Evolutionary conservation across 129 eudicot species (phyloP).

Genomic region (Artemisia tridentata): DNA sequence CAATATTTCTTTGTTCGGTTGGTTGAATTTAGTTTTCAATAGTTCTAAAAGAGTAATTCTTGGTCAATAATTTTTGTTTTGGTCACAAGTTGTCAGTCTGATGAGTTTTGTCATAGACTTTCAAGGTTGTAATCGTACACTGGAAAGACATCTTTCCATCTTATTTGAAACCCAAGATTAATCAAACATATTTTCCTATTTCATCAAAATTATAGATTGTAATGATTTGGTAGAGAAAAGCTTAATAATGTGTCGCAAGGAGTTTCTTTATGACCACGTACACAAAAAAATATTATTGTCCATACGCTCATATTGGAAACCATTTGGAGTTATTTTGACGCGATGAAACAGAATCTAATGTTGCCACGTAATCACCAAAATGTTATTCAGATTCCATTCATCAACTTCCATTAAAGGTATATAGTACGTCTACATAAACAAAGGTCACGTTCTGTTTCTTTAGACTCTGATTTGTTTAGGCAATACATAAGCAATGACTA

Average conservation of each 20-base stretch:
- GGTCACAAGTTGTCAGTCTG: neutral
- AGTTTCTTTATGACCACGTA: neutral
- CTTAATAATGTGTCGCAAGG: neutral
- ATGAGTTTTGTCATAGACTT: neutral
- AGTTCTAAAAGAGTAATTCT: neutral
- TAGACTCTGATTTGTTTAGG: neutral
- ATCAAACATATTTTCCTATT: neutral
- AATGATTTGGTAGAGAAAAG: neutral
- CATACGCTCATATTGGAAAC: conserved; percentile 10
- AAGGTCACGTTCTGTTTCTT: neutral
- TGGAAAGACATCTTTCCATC: neutral
- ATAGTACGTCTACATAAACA: no score
- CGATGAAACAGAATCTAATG: neutral
- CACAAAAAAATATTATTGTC: neutral
- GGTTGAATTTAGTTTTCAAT: neutral
- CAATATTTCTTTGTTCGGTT: neutral
- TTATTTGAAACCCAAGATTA: neutral
- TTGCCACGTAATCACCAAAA: neutral
- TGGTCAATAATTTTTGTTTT: neutral
- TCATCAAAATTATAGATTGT: neutral
- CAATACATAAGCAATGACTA: neutral
- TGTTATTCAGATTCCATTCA: neutral
- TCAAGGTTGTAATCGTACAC: neutral
- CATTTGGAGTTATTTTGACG: neutral
- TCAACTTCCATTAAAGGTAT: neutral